These are phyloP conservation scores for Ophiostoma novo-ulmi DNA, from an alignment of 2,329 filamentous ascomycete species.

Conservation along the genomic window DNA sequence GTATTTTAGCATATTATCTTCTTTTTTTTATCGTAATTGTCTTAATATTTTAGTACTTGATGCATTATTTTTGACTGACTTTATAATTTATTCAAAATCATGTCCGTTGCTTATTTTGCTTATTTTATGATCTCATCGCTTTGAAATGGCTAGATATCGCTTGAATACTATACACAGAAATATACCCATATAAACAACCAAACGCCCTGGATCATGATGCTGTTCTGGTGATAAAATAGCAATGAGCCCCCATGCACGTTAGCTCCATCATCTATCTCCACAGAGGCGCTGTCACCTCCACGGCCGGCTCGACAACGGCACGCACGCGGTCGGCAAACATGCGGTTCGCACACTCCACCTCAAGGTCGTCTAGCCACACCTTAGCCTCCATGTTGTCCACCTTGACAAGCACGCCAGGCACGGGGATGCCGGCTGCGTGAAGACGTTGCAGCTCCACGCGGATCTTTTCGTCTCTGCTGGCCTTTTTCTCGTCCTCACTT, in stretches of 20 bases:
- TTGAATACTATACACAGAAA: not conserved
- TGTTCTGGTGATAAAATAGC: not conserved
- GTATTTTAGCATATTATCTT: too few relatives aligned
- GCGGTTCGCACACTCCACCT: slow-evolving; percentile 78
- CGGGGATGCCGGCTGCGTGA: slow-evolving; percentile 79
- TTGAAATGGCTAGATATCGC: not conserved
- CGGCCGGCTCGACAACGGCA: slow-evolving; percentile 82
- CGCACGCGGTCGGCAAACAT: slow-evolving; percentile 78
- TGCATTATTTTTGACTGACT: too few relatives aligned
- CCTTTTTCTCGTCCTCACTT: slow-evolving; percentile 23
- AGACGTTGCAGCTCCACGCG: slow-evolving; percentile 70
- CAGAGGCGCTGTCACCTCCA: slow-evolving; percentile 78
- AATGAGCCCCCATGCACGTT: not conserved
- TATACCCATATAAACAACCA: not conserved
- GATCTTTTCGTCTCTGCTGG: slow-evolving; percentile 32
- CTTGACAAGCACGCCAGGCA: slow-evolving; percentile 79
- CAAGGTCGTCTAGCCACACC: slow-evolving; percentile 87
- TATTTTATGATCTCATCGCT: not conserved
- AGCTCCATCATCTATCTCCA: slow-evolving; percentile 37
- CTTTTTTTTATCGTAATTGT: too few relatives aligned
- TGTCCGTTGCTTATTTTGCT: not conserved
- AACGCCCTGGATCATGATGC: not conserved
- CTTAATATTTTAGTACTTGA: too few relatives aligned
- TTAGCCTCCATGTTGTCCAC: slow-evolving; percentile 83
- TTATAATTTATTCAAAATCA: too few relatives aligned